Conservation (phyloP, 2,329 filamentous ascomycete species). For the Apiospora kogelbergensis region DNA sequence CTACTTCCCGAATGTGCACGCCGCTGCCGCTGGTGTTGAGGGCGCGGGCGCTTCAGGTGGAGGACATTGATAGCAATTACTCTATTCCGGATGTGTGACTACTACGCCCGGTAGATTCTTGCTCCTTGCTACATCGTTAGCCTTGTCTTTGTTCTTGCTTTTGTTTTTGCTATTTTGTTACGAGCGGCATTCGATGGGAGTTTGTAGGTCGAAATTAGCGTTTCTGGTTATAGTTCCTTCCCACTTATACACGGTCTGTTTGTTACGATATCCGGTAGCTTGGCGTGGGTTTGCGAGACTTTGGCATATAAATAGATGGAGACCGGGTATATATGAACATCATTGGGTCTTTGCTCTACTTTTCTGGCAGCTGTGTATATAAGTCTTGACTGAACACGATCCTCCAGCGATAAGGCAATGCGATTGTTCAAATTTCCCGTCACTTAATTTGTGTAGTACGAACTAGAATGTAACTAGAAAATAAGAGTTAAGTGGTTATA, state of each 20-base stretch:
- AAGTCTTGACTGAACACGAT: background rate
- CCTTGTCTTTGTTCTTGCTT: background rate
- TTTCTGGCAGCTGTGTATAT: background rate
- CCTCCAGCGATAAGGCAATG: too few species aligned
- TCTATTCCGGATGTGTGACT: background rate
- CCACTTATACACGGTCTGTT: background rate
- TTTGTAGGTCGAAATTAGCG: background rate
- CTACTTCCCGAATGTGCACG: constrained; percentile 49
- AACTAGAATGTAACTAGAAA: too few species aligned
- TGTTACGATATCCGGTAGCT: background rate
- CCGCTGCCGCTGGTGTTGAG: background rate
- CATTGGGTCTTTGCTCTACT: background rate
- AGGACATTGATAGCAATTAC: background rate
- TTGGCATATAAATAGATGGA: background rate
- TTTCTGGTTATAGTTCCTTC: background rate
- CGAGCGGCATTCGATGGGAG: background rate
- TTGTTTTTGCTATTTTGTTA: background rate
- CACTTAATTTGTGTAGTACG: too few species aligned
- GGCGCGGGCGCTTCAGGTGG: background rate
- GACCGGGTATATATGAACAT: background rate
- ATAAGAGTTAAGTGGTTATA: background rate
- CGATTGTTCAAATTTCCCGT: too few species aligned
- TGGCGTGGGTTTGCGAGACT: background rate
- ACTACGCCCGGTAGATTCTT: background rate
- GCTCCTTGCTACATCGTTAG: background rate